phyloP scores from a whole-genome alignment of 805 yeast species.

The Wickerhamomyces chambardii region DNA sequence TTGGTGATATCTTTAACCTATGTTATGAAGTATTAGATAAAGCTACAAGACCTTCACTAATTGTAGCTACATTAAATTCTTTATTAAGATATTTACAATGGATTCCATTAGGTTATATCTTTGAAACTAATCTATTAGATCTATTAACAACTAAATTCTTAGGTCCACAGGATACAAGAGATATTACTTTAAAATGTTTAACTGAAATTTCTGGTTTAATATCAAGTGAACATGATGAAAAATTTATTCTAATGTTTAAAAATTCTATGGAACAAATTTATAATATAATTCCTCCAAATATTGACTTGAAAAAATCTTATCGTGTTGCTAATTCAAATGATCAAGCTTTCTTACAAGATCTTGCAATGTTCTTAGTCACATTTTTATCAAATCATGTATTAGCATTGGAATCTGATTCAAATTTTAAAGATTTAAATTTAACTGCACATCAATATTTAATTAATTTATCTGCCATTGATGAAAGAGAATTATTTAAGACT shows the following conservation, averaged over 20 bases:
- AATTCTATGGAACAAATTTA: constrained; percentile 63
- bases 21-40: constrained; percentile 92
- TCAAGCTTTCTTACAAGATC: constrained; percentile 91
- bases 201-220: constrained; percentile 79
- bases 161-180: constrained; percentile 69
- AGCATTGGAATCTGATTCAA: constrained; percentile 49
- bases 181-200: constrained; percentile 81
- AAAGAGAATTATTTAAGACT: constrained; percentile 91
- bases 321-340: constrained; percentile 69
- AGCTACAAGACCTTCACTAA: constrained; percentile 75
- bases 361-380: constrained; percentile 87
- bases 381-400: constrained; percentile 68
- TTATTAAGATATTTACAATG: constrained; percentile 83
- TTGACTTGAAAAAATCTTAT: constrained; percentile 68
- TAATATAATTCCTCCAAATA: constrained; percentile 58
- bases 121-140: constrained; percentile 75
- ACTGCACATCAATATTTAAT: constrained; percentile 76
- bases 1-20: constrained; percentile 85
- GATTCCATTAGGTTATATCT: constrained; percentile 88
- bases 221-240: constrained; percentile 43
- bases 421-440: constrained; percentile 48
- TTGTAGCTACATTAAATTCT: constrained; percentile 77
- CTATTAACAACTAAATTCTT: constrained; percentile 70
- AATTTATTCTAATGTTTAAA: constrained; percentile 63
- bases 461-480: constrained; percentile 83